Conservation (phyloP, 1,284 basidiomycete genomes). For the Melampsora americana region DNA sequence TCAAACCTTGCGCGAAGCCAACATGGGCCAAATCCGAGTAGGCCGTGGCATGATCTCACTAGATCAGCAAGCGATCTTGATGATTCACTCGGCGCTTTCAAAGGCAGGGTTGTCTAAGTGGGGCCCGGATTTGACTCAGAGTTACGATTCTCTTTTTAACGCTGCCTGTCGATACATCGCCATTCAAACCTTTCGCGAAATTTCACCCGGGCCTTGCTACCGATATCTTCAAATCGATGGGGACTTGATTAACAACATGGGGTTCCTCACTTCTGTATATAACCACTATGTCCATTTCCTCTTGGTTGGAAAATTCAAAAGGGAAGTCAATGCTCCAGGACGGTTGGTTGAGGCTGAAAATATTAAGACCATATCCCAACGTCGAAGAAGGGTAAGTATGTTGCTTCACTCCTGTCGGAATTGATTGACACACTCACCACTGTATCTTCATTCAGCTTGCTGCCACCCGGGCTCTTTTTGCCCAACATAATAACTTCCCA, state of each 20-base stretch:
- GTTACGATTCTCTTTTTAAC: slow-evolving; percentile 10
- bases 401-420: no score
- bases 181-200: slow-evolving; percentile 10
- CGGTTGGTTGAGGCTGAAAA: neutral
- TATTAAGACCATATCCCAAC: slow-evolving; percentile 1
- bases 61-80: no score
- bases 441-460: neutral
- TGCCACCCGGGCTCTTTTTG: neutral
- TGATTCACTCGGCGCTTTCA: neutral
- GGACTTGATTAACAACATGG: slow-evolving; percentile 10
- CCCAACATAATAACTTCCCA: neutral
- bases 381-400: slow-evolving; percentile 5
- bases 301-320: neutral
- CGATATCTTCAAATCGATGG: slow-evolving; percentile 15
- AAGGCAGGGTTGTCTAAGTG: slow-evolving; percentile 2
- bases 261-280: slow-evolving; percentile 8
- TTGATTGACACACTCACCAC: no score
- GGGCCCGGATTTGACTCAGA: slow-evolving; percentile 20
- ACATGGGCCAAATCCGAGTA: neutral
- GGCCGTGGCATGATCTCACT: no score
- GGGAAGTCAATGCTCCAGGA: slow-evolving; percentile 5
- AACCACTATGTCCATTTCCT: slow-evolving; percentile 36
- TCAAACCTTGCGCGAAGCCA: neutral
- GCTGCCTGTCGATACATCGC: slow-evolving; percentile 10
- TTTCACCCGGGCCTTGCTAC: neutral